Base-by-base conservation (phyloP, 176 grass and related monocot species). In the Rhynchospora breviuscula region DNA sequence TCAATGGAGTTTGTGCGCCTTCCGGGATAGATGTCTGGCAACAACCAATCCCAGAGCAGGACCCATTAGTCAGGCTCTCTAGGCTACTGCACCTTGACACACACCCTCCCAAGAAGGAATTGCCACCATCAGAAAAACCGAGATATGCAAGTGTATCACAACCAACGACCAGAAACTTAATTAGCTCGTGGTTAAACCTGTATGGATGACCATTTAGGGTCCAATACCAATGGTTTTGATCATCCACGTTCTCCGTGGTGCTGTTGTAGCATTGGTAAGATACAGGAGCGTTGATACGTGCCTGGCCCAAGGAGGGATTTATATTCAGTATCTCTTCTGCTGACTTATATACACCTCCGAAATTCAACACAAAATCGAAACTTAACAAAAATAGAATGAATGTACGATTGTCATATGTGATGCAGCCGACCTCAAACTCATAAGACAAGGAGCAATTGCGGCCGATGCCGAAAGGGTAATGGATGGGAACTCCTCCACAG, bases 1-100 rank as follows among this genome's bases (percentile, higher is more conserved):
- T 13, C 3, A 3, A 3, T 10, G 13, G 15, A 0, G 1, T 1
- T 1, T 3, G 2, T 4, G 40, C 10, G 7, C 25, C 29, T 40
- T 57, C 52, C 1, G 9, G 43, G 11, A 88, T 73, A 25, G 18
- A 17, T 45, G 21, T 58, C 22, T 88, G 69, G 81, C 82, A 88
- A 59, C 63, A 88, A 83, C 88, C 88, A 5, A 75, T 76, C 4
- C 88, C 88, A 47, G 62, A 79, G 71, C 87, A 85, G 1, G 23
- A 58, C 3, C 10, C 59, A 23, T 85, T 79, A 31, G 0, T 61
- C 2, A 71, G 48, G 6, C 29, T 22, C 15, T 67, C 63, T 23
- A 25, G 11, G 31, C 15, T 43, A 40, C 17, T 2, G 14, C 67
- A 71, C 3, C 7, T 14, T 43, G 67, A 71, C 44, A 71, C 8